Evolutionary conservation across 192 early-diverging fungal species (phyloP), one percentile per base, ranked within the genome.

Genomic region (Gaertneriomyces semiglobifer): DNA sequence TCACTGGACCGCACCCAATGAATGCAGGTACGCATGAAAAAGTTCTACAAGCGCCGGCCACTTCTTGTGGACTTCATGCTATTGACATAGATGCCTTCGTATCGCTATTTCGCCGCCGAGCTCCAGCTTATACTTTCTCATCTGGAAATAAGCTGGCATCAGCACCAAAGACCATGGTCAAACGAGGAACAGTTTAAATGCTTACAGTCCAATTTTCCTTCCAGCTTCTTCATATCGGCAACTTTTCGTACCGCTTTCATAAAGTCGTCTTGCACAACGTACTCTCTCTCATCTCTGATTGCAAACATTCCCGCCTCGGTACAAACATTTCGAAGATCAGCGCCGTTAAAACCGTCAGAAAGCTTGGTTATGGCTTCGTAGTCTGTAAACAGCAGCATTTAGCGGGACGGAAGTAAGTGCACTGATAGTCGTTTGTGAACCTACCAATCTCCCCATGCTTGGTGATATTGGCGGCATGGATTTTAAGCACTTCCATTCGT

Each of bases 181-280:
- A 20, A 12, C 1, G 12, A 18, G 2, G 11, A 25, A 56, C 20
- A 12, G 4, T 33, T 10, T 20, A 60, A 50, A 39, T 40, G 63
- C 68, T 70, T 67, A 73, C 68, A 75, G 60, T 84, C 82, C 58
- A 84, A 58, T 68, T 84, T 84, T 5, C 66, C 69, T 69, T 84
- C 82, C 40, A 84, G 63, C 74, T 98, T 98, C 88, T 99, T 99
- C 46, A 92, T 88, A 60, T 98, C 96, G 5, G 85, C 88, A 40
- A 99, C 95, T 83, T 99, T 99, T 65, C 97, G 88, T 43, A 96
- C 97, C 18, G 97, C 97, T 82, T 99, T 99, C 97, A 98, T 98
- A 77, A 98, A 99, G 71, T 99, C 97, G 68, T 96, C 96, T 75
- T 99, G 96, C n/a, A 95, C 72, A 33, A 90, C 86, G 78, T 95